These are phyloP conservation scores for Moesziomyces parantarcticus DNA, from an alignment of 1,284 basidiomycete genomes.

Conservation along the genomic window DNA sequence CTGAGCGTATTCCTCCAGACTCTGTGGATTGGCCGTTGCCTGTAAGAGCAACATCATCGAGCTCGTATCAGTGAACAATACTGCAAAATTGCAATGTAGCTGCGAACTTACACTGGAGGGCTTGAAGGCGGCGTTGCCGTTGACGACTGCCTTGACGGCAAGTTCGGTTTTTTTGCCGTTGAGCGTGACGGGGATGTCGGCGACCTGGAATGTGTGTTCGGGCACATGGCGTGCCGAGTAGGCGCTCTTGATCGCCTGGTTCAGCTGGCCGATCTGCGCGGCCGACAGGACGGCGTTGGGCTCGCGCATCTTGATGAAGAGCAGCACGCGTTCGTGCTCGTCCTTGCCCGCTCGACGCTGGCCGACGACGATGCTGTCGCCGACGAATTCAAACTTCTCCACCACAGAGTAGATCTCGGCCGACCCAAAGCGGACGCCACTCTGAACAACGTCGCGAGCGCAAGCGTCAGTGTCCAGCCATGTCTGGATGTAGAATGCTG, in stretches of 20 bases:
- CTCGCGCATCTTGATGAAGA: constrained; percentile 63
- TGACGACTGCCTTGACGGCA: constrained; percentile 60
- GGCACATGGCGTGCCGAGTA: constrained; percentile 64
- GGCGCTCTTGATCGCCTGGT: constrained; percentile 50
- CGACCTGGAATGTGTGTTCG: constrained; percentile 56
- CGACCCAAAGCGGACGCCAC: constrained; percentile 84
- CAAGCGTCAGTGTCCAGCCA: background rate
- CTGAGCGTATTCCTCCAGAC: constrained; percentile 42
- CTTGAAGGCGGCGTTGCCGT: constrained; percentile 35
- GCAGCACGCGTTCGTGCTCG: constrained; percentile 64
- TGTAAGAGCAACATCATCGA: constrained; percentile 2
- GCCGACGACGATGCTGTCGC: constrained; percentile 65
- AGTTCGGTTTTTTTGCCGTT: constrained; percentile 61
- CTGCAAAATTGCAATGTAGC: too few species aligned
- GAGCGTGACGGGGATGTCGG: constrained; percentile 53
- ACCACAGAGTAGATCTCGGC: constrained; percentile 85
- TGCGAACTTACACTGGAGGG: constrained; percentile 38
- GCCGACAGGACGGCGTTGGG: constrained; percentile 20
- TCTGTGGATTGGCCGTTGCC: constrained; percentile 47
- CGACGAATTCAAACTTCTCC: constrained; percentile 61
- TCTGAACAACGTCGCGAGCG: constrained; percentile 2
- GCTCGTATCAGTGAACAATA: background rate
- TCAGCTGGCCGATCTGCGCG: constrained; percentile 46
- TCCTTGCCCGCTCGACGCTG: constrained; percentile 46
- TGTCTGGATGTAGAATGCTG: background rate